Evolutionary conservation across 139 green algal species (phyloP).

Genomic region (Asterochloris erici): DNA sequence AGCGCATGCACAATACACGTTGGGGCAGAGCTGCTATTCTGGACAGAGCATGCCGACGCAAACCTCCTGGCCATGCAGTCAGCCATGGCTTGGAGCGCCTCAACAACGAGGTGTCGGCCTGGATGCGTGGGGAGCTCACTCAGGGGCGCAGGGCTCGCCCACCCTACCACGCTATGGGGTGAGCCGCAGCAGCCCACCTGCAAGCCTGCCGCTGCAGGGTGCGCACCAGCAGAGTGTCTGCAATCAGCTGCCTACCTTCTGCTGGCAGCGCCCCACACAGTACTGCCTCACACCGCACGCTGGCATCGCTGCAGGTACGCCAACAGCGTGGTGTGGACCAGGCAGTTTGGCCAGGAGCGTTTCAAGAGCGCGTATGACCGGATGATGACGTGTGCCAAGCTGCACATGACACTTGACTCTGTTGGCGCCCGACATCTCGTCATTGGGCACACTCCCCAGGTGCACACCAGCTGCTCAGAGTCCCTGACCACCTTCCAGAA

Average conservation of each 20-base stretch:
- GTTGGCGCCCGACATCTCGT: conserved; percentile 72
- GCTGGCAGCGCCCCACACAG: neutral
- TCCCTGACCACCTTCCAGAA: neutral
- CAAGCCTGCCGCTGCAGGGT: neutral
- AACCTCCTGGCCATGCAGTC: conserved; percentile 36
- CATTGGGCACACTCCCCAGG: conserved; percentile 88
- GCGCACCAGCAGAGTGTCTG: neutral
- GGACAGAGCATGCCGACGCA: no score
- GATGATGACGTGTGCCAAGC: conserved; percentile 53
- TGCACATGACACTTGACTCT: conserved; percentile 54
- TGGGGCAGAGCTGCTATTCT: no score
- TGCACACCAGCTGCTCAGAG: conserved; percentile 15
- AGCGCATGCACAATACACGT: no score
- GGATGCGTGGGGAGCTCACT: conserved; percentile 72
- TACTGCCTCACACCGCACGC: neutral
- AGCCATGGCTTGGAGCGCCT: conserved; percentile 79
- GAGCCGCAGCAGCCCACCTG: neutral
- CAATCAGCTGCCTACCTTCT: neutral
- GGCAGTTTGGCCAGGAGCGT: conserved; percentile 59
- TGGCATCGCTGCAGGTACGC: conserved; percentile 39
- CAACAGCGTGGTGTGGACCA: conserved; percentile 88
- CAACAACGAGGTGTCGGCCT: conserved; percentile 82
- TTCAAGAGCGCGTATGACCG: conserved; percentile 60
- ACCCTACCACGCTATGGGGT: conserved; percentile 89
- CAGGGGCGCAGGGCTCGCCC: conserved; percentile 53